Evolutionary conservation across 164 flowering plant genomes (phyloP), one percentile per base, ranked within the genome.

Genomic region (Chimonanthus praecox): DNA sequence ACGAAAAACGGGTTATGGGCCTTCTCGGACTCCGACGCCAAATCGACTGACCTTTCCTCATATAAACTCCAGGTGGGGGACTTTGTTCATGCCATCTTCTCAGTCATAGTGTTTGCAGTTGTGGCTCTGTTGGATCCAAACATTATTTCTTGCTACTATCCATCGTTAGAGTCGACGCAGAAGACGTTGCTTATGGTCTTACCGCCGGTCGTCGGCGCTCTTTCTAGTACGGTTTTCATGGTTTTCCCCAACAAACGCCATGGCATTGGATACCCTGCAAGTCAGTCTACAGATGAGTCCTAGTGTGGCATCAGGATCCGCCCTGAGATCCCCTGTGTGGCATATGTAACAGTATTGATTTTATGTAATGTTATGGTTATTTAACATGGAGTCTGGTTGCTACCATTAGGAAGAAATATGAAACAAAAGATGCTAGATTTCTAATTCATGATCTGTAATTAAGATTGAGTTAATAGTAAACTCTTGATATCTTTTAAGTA

Each of bases 191-290:
- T 88, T 4, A 83, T 85, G 90, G 86, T 64, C 10, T 49, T 88
- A 86, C 98, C 98, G 8, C 90, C 97, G 2, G 88, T 79, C 4
- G 68, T 90, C 5, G 97, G 97, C 13, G 81, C 74, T 0, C 7
- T 86, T 6, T 76, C 92, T 0, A 76, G 90, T 15, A 47, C 64
- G 0, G 84, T 91, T 6, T 92, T 90, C 75, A 68, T 76, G 68
- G 0, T 83, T 54, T 94, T 94, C 72, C 98, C 98, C 0, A 88
- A 86, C 76, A 89, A 74, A 0, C 88, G 98, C 66, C 91, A 89
- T 75, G 97, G 97, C 43, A 87, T 94, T 62, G 98, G 98, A 47
- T 88, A 92, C 78, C 87, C 90, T 76, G 58, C 84, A 60, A 58
- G 49, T 33, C 65, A 58, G 15, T 9, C 73, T 60, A 10, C 73